phyloP scores from a whole-genome alignment of 148 eudicot genomes.

The Silene latifolia region DNA sequence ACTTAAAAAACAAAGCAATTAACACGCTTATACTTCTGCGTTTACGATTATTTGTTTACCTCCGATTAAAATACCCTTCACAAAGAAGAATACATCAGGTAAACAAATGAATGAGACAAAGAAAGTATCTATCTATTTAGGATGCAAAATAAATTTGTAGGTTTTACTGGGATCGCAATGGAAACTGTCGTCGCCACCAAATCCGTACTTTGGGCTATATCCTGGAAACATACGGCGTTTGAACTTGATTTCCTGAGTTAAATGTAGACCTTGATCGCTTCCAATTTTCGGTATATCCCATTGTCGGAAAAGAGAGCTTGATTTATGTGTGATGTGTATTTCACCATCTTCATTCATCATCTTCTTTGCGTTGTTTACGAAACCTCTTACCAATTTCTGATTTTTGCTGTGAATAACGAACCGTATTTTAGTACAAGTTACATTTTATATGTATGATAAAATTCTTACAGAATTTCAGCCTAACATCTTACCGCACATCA shows the following conservation, averaged over 20 bases:
- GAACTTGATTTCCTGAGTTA: constrained; percentile 15
- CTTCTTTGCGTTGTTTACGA: constrained; percentile 22
- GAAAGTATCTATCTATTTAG: background rate
- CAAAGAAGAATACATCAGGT: too few relatives aligned
- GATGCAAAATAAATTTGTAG: constrained; percentile 14
- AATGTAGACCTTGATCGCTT: constrained; percentile 1
- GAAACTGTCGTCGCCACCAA: constrained; percentile 23
- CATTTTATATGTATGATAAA: too few relatives aligned
- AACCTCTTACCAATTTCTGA: constrained; percentile 17
- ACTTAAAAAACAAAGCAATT: too few relatives aligned
- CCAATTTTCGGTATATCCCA: constrained; percentile 27
- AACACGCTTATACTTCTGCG: too few relatives aligned
- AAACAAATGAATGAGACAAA: too few relatives aligned
- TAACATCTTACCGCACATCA: too few relatives aligned
- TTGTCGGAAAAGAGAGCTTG: background rate
- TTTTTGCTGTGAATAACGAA: constrained; percentile 12
- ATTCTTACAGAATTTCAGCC: too few relatives aligned
- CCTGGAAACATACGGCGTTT: constrained; percentile 11
- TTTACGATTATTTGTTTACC: too few relatives aligned
- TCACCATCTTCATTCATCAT: constrained; percentile 21
- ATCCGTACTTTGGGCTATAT: constrained; percentile 24
- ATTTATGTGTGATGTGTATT: constrained; percentile 28
- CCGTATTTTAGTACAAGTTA: too few relatives aligned
- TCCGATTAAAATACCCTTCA: too few relatives aligned
- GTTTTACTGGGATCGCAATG: constrained; percentile 21